Base-by-base conservation (phyloP, 257 asterid genomes). In the Solanum ahanhuiri region DNA sequence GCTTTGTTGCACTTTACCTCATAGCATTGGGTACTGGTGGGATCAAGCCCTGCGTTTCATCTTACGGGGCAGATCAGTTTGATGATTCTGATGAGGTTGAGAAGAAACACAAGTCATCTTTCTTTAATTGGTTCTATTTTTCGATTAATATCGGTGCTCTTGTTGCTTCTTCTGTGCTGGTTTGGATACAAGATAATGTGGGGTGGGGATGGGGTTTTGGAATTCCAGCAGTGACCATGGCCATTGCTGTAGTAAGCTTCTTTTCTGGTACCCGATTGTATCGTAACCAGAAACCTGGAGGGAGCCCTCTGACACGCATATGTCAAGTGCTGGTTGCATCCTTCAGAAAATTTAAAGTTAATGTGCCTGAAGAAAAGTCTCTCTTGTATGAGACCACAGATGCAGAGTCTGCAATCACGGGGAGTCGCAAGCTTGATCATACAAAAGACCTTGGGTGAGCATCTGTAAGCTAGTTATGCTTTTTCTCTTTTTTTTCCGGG, bases 161-260 rank as follows among this genome's bases (percentile, higher is more conserved):
- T 18, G 57, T 93, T 41, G 98, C 97, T 48, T 45, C 94, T 1
- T 94, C 96, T 1, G 91, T 93, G 82, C 81, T 94, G 31, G 94
- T 93, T 3, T 94, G 91, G 90, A 84, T 93, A 30, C 96, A 93
- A 85, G 90, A 92, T 70, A 91, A 90, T 82, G 85, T 93, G 5
- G 96, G 96, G 9, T 92, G 96, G 98, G 93, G 94, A 0, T 94
- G 94, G 95, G 98, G 98, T 9, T 94, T 94, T 7, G 95, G 96
- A 8, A 51, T 94, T 23, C 96, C 96, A 3, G 92, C 98, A 0
- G 93, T 86, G 10, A 91, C 95, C 0, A 93, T 94, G 98, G 94
- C 91, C 1, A 43, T 94, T 39, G 98, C 95, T 0, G 91, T 91
- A 2, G 90, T 64, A 2, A 85, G 90, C 88, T 93, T 93, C 96